A percentile compares a stretch with the other conserved stretches of the same genome.
phyloP scores from a whole-genome alignment of 352 stramenopile genomes.

The Halophytophthora batemanensis region DNA sequence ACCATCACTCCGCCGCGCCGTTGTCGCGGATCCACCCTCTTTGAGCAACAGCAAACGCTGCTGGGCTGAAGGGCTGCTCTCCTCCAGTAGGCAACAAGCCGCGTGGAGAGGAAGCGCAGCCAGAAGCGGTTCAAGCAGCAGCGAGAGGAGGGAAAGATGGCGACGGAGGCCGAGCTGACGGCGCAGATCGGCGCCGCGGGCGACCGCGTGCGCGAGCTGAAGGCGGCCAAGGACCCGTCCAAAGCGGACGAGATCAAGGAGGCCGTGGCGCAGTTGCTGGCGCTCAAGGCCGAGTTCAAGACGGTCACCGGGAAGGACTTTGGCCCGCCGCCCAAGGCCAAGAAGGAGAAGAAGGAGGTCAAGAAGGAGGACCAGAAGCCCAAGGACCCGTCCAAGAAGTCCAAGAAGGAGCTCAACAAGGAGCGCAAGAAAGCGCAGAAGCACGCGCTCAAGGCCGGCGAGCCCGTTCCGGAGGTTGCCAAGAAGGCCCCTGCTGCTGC shows the following conservation, averaged over 20 bases:
- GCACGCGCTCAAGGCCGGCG: conserved; percentile 58
- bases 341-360: conserved; percentile 57
- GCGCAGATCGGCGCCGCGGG: conserved; percentile 63
- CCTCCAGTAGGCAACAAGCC: too few species aligned
- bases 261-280: conserved; percentile 53
- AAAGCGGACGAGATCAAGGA: conserved; percentile 49
- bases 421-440: conserved; percentile 87
- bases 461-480: conserved; percentile 5
- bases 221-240: conserved; percentile 47
- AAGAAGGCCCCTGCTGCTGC: conserved; percentile 10
- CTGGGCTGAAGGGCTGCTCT: too few species aligned
- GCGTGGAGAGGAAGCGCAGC: too few species aligned
- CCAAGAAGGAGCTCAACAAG: conserved; percentile 89
- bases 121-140: conserved; percentile 14
- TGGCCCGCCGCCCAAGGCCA: conserved; percentile 55
- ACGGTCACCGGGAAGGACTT: conserved; percentile 69
- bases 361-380: conserved; percentile 13
- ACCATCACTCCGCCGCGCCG: too few species aligned
- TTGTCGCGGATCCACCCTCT: too few species aligned
- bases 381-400: conserved; percentile 64
- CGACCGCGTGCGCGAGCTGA: conserved; percentile 70
- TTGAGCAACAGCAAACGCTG: too few species aligned
- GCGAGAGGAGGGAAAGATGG: conserved; percentile 19
- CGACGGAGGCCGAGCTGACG: conserved; percentile 54
- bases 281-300: conserved; percentile 81